Evolutionary conservation across 768 basidiomycete species (phyloP), one percentile per base, ranked within the genome.

Genomic region (Royoungia palumana): DNA sequence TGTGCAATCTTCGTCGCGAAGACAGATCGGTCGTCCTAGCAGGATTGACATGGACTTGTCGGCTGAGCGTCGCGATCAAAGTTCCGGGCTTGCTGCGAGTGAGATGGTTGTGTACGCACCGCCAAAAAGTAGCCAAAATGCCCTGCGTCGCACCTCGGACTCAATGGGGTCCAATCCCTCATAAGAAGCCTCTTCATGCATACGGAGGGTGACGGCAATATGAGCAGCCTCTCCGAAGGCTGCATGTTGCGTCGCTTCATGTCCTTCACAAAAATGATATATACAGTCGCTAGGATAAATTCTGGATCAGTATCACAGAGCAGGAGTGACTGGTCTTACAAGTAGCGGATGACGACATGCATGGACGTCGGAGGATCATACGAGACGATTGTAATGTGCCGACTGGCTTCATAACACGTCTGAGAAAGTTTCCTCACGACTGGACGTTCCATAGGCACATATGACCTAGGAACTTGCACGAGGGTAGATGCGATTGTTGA

Each of bases 1-100:
- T 9, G 89, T 90, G 68, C 90, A 93, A 66, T 95, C 92, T 64
- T 94, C 93, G 61, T 93, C 89, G 45, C 89, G 79, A 60, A 94
- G 74, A 66, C 83, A 89, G 54, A 93, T 89, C 34, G 90, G 89
- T 50, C 91, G 77, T 16, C 88, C 89, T 38, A 92, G 75, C 35
- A 93, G 73, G 57, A 92, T 86, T 41, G 87, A 86, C 85, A 87
- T 88, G 16, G 89, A 91, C 69, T 92, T 92, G 66, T 94, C 93
- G 54, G 89, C 89, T 89, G 61, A 22, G 50, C 44, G 47, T 21
- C 16, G 48, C 46, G 42, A 35, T 43, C 46, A 20, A 6, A 20
- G 36, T 44, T 19, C 27, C n/a, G 20, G 20, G 37, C 25, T 44
- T 25, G 46, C 12, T 44, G 36, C 35, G 45, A 43, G 22, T 17